Percentiles rank a stretch among this genome's conserved stretches.
Evolutionary conservation across 2,329 filamentous ascomycete species (phyloP).

Genomic region (Aspergillus melleus): DNA sequence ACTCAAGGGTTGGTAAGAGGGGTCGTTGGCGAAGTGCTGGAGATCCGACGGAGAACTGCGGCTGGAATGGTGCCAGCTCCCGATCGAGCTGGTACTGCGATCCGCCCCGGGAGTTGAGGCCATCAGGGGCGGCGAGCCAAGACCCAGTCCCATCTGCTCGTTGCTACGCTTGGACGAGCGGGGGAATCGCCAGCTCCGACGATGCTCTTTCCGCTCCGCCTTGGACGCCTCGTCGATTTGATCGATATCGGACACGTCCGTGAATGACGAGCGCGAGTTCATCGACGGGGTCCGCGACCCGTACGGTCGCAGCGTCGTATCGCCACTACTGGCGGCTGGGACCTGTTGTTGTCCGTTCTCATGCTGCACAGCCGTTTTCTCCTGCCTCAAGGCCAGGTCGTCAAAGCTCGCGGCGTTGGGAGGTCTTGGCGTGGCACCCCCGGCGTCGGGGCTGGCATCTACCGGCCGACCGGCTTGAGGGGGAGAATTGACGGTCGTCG

Average conservation of each 20-base stretch:
- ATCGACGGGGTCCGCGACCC: conserved; percentile 75
- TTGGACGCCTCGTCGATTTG: conserved; percentile 63
- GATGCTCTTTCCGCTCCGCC: conserved; percentile 65
- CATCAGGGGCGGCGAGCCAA: conserved; percentile 51
- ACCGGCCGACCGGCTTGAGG: conserved; percentile 7
- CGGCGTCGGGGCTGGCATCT: conserved; percentile 30
- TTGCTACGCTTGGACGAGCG: conserved; percentile 57
- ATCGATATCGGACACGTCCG: conserved; percentile 80
- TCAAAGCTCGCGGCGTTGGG: conserved; percentile 31
- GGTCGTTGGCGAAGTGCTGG: conserved; percentile 39
- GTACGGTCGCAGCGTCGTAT: conserved; percentile 61
- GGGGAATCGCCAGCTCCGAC: conserved; percentile 71
- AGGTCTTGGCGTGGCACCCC: conserved; percentile 36
- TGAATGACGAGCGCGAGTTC: conserved; percentile 68
- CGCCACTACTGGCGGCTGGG: conserved; percentile 29
- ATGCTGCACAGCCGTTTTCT: conserved; percentile 21
- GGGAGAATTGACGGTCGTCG: conserved; percentile 35
- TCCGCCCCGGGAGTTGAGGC: conserved; percentile 65
- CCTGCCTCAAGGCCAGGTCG: conserved; percentile 22
- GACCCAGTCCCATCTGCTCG: conserved; percentile 45
- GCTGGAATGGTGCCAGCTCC: conserved; percentile 55
- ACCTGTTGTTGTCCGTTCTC: conserved; percentile 43
- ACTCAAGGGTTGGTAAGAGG: conserved; percentile 35
- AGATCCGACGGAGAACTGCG: conserved; percentile 49
- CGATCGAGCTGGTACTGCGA: conserved; percentile 67